Evolutionary conservation across 2,329 filamentous ascomycete genomes (phyloP).

Genomic region (Periconia sp.): DNA sequence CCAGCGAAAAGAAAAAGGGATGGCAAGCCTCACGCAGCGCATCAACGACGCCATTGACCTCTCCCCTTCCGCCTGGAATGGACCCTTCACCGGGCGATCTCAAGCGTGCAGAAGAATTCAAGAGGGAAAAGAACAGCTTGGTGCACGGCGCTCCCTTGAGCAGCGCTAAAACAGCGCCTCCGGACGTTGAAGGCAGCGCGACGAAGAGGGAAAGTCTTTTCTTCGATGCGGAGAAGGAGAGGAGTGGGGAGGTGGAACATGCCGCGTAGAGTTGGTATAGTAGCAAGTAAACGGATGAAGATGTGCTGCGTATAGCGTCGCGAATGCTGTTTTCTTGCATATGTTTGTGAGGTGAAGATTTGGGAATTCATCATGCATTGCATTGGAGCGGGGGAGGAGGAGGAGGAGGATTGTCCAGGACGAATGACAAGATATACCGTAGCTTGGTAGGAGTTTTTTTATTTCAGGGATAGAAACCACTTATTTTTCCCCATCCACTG

Average conservation of each 20-base stretch:
- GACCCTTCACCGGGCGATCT: constrained; percentile 27
- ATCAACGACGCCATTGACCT: constrained; percentile 25
- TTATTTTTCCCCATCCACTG: no score
- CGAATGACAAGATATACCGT: no score
- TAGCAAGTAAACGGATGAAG: constrained; percentile 11
- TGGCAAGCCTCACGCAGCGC: constrained; percentile 30
- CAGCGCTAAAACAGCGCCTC: constrained; percentile 16
- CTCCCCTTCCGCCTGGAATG: constrained; percentile 24
- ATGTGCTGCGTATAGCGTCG: no score
- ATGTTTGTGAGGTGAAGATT: no score
- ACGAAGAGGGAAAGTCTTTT: constrained; percentile 19
- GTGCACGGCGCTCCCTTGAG: constrained; percentile 9
- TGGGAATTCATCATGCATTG: no score
- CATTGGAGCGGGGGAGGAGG: no score
- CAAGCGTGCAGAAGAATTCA: constrained; percentile 35
- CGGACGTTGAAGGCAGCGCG: constrained; percentile 12
- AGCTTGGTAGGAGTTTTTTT: no score
- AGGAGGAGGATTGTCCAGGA: no score
- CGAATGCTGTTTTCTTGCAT: no score
- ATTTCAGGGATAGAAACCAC: no score
- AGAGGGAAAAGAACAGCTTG: constrained; percentile 23
- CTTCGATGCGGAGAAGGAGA: constrained; percentile 24
- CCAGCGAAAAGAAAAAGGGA: constrained; percentile 72
- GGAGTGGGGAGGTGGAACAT: constrained; percentile 4
- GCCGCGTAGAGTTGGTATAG: constrained; percentile 8